These are phyloP conservation scores for Corylus heterophylla DNA, from an alignment of 306 rosid species.

Conservation along the genomic window DNA sequence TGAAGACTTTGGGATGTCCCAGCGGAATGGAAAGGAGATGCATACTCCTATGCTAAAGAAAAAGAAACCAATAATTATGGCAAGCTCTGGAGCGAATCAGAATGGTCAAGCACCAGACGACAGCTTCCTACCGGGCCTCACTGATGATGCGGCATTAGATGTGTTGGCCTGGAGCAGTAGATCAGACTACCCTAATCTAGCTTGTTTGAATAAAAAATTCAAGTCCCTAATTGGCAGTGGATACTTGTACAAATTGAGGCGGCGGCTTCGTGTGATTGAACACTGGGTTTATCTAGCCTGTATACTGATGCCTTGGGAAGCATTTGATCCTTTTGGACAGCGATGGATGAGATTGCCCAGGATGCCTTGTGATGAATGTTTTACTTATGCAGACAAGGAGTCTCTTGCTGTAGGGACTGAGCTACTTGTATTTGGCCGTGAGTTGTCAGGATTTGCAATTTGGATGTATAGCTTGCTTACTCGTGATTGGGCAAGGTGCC, in stretches of 20 bases:
- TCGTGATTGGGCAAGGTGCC: slow-evolving; percentile 31
- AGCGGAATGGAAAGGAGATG: not conserved
- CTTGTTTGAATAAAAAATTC: slow-evolving; percentile 34
- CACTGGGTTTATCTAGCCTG: slow-evolving; percentile 42
- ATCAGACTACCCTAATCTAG: slow-evolving; percentile 33
- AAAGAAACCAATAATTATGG: not conserved
- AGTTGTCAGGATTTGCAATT: slow-evolving; percentile 27
- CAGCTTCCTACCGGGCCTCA: slow-evolving; percentile 37
- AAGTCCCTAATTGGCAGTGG: slow-evolving; percentile 34
- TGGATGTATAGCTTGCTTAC: slow-evolving; percentile 38
- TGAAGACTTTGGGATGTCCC: not conserved
- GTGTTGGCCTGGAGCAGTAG: slow-evolving; percentile 32
- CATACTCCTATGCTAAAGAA: not conserved
- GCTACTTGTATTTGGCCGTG: slow-evolving; percentile 40
- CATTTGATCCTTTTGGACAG: slow-evolving; percentile 30
- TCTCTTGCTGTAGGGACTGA: slow-evolving; percentile 42
- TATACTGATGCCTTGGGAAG: slow-evolving; percentile 35
- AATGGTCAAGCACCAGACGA: slow-evolving; percentile 3
- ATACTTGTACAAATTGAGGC: slow-evolving; percentile 32
- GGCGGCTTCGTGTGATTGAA: slow-evolving; percentile 31
- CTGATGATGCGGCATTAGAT: slow-evolving; percentile 36
- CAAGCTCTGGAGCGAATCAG: not conserved
- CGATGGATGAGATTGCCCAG: slow-evolving; percentile 36
- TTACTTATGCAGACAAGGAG: slow-evolving; percentile 40
- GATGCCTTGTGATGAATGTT: slow-evolving; percentile 42